Evolutionary conservation across 2,329 filamentous ascomycete genomes (phyloP), one percentile per base, ranked within the genome.

Genomic region (Hypoxylon sp.): DNA sequence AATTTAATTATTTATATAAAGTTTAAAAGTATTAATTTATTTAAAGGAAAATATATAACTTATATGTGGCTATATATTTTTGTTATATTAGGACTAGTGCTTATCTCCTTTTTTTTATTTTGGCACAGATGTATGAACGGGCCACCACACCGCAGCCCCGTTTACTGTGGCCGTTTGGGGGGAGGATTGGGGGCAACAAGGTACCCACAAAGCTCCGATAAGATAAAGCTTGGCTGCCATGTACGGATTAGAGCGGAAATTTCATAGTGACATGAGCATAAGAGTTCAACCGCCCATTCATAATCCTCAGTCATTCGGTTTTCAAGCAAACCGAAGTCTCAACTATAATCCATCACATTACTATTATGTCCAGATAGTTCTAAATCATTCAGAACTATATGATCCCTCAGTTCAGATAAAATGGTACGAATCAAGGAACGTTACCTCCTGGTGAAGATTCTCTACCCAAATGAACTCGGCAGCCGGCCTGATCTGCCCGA

Each of bases 401-500:
- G 26, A 8, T 35, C n/a, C 22, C 17, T 39, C 17, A 58, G 29
- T 9, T 19, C 9, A 31, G 22, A 26, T 73, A 82, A 47, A 53
- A 98, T 99, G 96, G 96, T 99, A 67, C 93, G 96, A 78, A 89
- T 98, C 73, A 99, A 99, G 82, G 92, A 97, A 81, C 91, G 96
- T 75, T 99, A 99, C 80, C 88, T 99, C 17, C 89, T 98, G n/a
- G 89, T 98, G 69, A 93, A 97, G 78, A 94, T 98, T 72, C 86
- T 98, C 51, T 98, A 98, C 76, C 94, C 94, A 0, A 86, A 89
- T 5, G 83, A 88, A 11, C 70, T 83, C 9, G 70, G 76, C 51
- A 71, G 74, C 67, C 80, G 79, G 63, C 54, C 77, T 35, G 79
- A 81, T 73, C 73, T 86, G 76, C 80, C 92, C 77, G 80, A 88